Base-by-base conservation (phyloP, 768 basidiomycete species). In the Rhodotorula paludigena region DNA sequence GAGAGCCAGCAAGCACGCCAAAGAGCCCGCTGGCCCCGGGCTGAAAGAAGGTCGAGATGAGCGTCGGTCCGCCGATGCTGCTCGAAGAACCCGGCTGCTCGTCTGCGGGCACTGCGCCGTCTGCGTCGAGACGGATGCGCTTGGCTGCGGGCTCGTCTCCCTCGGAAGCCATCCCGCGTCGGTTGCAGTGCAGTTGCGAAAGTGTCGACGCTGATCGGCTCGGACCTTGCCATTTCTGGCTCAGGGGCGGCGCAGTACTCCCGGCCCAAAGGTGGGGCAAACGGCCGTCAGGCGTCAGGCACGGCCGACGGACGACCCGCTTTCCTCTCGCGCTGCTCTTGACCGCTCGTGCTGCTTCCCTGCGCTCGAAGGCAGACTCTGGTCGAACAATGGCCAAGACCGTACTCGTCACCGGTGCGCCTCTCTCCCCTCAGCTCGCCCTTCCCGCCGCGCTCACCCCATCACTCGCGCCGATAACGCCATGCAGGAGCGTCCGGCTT, bases 371-470 rank as follows among this genome's bases (percentile, higher is more conserved):
- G n/a, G n/a, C n/a, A n/a, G n/a, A n/a, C n/a, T n/a, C n/a, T n/a
- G n/a, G n/a, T n/a, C n/a, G n/a, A n/a, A 41, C 5, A 35, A 54
- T 60, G 54, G n/a, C 54, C 20, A 60, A 66, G 65, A 60, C 69
- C 10, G 64, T 70, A 14, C 64, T 70, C 57, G 69, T 70, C 25
- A 70, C 69, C 38, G 69, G 69, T 59, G 8, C 57, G 61, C n/a
- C n/a, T n/a, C n/a, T 21, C 16, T 32, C 49, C 15, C 20, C 49
- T 32, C 49, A 1, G 7, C 49, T 5, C 33, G 3, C 35, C 18
- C 14, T 16, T 53, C 49, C 16, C 8, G 42, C 44, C 28, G 48
- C 39, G 21, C 45, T 15, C 33, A 18, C 42, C n/a, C 48, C 20
- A 39, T 51, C 33, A 6, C 30, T 21, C 47, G 16, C n/a, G 20